Conservation (phyloP, 2,329 filamentous ascomycete species). For the Diaporthe sp. region DNA sequence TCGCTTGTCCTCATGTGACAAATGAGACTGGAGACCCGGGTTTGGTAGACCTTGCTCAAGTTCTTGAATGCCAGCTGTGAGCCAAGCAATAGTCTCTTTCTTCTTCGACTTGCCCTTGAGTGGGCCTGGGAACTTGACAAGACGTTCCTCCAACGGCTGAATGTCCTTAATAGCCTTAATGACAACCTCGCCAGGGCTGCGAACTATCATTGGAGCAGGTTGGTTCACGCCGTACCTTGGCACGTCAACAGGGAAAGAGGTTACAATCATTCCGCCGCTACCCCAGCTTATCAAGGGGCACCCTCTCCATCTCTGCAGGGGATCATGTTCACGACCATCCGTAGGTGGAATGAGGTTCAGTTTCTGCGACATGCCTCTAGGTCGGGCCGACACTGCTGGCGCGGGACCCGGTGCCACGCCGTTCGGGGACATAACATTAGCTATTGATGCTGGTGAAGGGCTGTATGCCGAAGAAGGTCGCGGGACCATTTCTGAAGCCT, state of each 20-base stretch:
- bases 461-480: conserved; percentile 66
- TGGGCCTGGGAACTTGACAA: conserved; percentile 89
- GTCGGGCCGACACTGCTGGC: conserved; percentile 44
- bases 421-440: conserved; percentile 47
- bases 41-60: conserved; percentile 71
- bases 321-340: conserved; percentile 77
- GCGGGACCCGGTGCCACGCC: conserved; percentile 43
- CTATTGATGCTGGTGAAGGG: conserved; percentile 38
- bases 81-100: conserved; percentile 89
- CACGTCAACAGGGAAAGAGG: conserved; percentile 88
- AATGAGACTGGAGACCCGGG: conserved; percentile 58
- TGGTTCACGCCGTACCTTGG: conserved; percentile 85
- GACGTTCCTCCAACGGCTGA: conserved; percentile 75
- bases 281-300: conserved; percentile 89
- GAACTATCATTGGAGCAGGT: conserved; percentile 79
- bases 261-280: conserved; percentile 83
- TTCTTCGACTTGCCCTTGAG: conserved; percentile 92
- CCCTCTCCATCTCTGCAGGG: conserved; percentile 90
- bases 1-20: conserved; percentile 74
- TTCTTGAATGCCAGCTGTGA: conserved; percentile 78
- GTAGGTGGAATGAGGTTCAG: conserved; percentile 71
- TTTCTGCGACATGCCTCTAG: conserved; percentile 63
- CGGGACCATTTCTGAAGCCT: conserved; percentile 55
- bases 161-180: conserved; percentile 80
- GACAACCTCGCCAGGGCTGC: conserved; percentile 84